Evolutionary conservation across 805 yeast species (phyloP).

Genomic region (Candida stauntonica): DNA sequence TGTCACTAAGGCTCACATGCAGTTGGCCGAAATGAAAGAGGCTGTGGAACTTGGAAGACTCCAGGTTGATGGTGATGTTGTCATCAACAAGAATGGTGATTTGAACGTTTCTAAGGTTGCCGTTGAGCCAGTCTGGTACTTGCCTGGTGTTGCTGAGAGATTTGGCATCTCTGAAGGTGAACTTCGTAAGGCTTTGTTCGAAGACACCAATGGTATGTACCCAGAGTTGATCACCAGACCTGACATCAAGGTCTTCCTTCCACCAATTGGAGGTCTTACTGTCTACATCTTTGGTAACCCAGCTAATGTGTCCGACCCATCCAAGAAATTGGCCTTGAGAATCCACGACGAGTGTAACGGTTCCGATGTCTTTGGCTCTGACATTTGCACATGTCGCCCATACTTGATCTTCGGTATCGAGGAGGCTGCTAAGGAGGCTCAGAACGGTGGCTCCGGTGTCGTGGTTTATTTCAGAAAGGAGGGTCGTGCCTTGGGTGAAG

Average conservation of each 20-base stretch:
- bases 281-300: slow-evolving; percentile 66
- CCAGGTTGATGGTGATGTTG: slow-evolving; percentile 56
- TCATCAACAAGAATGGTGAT: slow-evolving; percentile 56
- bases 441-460: slow-evolving; percentile 59
- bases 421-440: slow-evolving; percentile 68
- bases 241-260: slow-evolving; percentile 59
- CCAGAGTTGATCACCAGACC: slow-evolving; percentile 67
- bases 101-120: slow-evolving; percentile 60
- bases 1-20: slow-evolving; percentile 62
- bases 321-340: slow-evolving; percentile 50
- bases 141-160: slow-evolving; percentile 65
- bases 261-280: slow-evolving; percentile 67
- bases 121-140: slow-evolving; percentile 67
- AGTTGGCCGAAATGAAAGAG: slow-evolving; percentile 52
- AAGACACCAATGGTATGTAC: slow-evolving; percentile 69
- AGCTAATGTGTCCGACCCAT: slow-evolving; percentile 46
- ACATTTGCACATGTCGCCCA: slow-evolving; percentile 68
- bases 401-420: slow-evolving; percentile 61
- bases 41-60: slow-evolving; percentile 51
- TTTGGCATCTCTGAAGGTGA: slow-evolving; percentile 52
- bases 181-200: slow-evolving; percentile 55
- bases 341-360: slow-evolving; percentile 70
- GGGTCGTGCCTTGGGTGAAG: slow-evolving; percentile 68
- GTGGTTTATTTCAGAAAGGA: slow-evolving; percentile 66
- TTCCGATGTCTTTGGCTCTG: slow-evolving; percentile 64